Conservation (phyloP, 257 asterid genomes). For the Jasminum sambac region DNA sequence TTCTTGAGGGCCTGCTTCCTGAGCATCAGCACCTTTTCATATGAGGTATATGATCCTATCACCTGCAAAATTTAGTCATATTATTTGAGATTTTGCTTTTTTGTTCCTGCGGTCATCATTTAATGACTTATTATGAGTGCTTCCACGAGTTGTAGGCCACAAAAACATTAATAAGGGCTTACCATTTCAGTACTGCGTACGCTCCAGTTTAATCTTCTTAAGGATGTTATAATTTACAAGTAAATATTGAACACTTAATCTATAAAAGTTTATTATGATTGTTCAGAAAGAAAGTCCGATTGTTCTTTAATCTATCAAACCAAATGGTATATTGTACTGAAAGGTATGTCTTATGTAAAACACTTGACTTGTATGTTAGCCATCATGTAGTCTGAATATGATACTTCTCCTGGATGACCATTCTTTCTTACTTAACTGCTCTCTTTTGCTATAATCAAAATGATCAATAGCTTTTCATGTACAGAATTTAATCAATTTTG, state of each 20-base stretch:
- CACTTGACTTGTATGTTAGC: not conserved
- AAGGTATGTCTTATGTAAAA: not conserved
- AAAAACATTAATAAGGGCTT: not conserved
- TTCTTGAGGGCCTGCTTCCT: constrained; percentile 77
- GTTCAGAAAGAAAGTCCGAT: not conserved
- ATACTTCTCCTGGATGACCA: not conserved
- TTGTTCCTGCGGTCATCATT: constrained; percentile 12
- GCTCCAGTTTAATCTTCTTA: not conserved
- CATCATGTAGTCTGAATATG: not conserved
- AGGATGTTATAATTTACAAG: not conserved
- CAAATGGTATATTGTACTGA: not conserved
- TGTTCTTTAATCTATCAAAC: not conserved
- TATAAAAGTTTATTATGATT: not conserved
- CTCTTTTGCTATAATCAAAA: not conserved
- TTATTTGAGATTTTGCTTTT: not conserved
- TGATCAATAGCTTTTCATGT: not conserved
- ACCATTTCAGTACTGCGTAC: not conserved
- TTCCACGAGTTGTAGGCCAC: not conserved
- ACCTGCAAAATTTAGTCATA: constrained; percentile 10
- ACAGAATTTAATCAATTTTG: not conserved
- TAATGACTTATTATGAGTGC: constrained; percentile 2
- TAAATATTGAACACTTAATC: not conserved
- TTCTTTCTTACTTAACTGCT: not conserved
- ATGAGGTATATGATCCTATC: constrained; percentile 55
- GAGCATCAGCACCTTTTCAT: constrained; percentile 71